Evolutionary conservation across 805 yeast species (phyloP), one percentile per base, ranked within the genome.

Genomic region (Ogataea nitratoaversa): DNA sequence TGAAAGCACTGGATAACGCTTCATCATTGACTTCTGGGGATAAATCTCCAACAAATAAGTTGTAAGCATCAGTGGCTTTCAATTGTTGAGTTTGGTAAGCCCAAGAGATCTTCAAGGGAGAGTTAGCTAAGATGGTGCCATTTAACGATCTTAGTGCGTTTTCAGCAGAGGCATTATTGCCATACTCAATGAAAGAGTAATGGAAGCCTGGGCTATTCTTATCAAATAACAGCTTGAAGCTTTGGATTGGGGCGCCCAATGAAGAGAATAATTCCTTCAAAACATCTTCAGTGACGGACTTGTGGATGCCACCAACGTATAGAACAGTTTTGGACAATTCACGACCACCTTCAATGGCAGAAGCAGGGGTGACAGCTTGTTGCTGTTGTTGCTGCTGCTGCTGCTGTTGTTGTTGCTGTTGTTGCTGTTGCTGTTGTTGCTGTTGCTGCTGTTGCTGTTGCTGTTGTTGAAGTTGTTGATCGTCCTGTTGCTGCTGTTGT

Each of bases 1-100:
- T 50, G 56, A 88, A 88, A 11, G 83, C 70, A 32, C 61, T 64
- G 37, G 69, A 69, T 46, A 88, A 71, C 14, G 76, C 57, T 49
- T 84, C 95, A 62, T 89, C 96, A 56, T 84, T 81, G 28, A 89
- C 82, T 53, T 89, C 95, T 7, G 83, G 71, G 30, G 87, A 78
- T 50, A 88, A 71, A 59, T 89, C 96, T 43, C 96, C 96, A 24
- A 89, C 87, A 60, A 88, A 89, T 37, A 89, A 67, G 57, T 84
- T 86, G 63, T 69, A 84, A 29, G 76, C 67, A 30, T 74, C 76
- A 38, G 67, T 69, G 23, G 71, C 67, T 46, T 74, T 70, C 36
- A 79, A 74, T 49, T 83, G 83, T 52, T 84, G 84, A 32, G 88
- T 81, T 65, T 84, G 93, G 65, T 71, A 87, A 8, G 96, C 96